These are phyloP conservation scores for Serpula lacrymans DNA, from an alignment of 768 basidiomycete species.

Conservation along the genomic window DNA sequence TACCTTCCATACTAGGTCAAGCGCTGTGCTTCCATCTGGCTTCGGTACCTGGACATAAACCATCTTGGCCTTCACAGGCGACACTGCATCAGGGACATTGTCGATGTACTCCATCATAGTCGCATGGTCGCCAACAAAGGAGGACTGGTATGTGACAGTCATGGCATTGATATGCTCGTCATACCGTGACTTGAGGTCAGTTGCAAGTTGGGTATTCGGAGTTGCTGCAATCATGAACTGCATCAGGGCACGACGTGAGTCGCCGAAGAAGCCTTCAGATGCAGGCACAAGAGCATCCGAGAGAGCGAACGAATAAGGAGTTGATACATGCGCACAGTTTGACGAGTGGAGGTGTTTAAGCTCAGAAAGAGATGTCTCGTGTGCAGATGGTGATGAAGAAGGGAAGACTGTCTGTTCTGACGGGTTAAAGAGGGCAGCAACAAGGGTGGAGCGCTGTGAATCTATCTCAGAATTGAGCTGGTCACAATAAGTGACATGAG, in stretches of 20 bases:
- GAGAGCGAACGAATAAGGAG: conserved; percentile 28
- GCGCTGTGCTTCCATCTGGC: conserved; percentile 50
- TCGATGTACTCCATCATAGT: conserved; percentile 42
- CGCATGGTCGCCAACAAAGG: conserved; percentile 46
- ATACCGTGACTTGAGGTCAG: conserved; percentile 43
- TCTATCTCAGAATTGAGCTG: conserved; percentile 37
- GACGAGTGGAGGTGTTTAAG: conserved; percentile 48
- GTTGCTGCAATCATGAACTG: conserved; percentile 79
- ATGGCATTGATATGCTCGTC: conserved; percentile 52
- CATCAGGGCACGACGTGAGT: conserved; percentile 57
- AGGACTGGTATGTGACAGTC: conserved; percentile 32
- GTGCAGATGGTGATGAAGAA: too few relatives aligned
- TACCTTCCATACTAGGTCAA: conserved; percentile 83
- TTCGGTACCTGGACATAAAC: conserved; percentile 82
- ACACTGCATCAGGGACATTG: conserved; percentile 74
- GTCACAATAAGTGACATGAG: conserved; percentile 55
- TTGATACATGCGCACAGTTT: conserved; percentile 53
- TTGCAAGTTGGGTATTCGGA: conserved; percentile 42
- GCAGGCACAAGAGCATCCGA: conserved; percentile 22
- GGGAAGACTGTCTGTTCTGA: too few relatives aligned
- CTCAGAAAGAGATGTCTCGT: too few relatives aligned
- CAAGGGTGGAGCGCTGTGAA: conserved; percentile 24
- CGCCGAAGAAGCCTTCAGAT: conserved; percentile 18
- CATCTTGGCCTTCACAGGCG: conserved; percentile 75
- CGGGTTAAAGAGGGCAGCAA: too few relatives aligned